A percentile compares a stretch with the other conserved stretches of the same genome.
Evolutionary conservation across 208 protist species (phyloP).

Genomic region (Angomonas ambiguus): DNA sequence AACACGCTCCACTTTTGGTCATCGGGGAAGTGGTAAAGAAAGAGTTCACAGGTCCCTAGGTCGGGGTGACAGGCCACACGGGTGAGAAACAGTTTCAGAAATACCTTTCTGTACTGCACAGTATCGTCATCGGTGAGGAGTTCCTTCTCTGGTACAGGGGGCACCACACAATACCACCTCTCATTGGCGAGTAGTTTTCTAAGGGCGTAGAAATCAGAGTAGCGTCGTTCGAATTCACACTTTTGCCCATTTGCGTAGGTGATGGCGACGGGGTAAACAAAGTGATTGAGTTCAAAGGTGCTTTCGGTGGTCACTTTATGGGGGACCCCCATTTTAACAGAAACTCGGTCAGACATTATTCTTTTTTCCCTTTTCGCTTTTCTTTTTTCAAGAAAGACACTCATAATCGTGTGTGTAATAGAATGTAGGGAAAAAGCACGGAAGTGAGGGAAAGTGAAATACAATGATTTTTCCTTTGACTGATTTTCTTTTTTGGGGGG

Average conservation of each 20-base stretch:
- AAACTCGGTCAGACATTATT: constrained; percentile 13
- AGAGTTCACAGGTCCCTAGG: constrained; percentile 38
- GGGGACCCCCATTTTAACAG: constrained; percentile 35
- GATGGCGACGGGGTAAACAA: constrained; percentile 65
- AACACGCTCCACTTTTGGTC: constrained; percentile 55
- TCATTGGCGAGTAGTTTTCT: constrained; percentile 50
- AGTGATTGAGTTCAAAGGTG: constrained; percentile 77
- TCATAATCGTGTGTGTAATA: background rate
- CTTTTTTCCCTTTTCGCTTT: too few species aligned
- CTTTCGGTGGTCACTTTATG: constrained; percentile 46
- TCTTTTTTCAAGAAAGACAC: too few species aligned
- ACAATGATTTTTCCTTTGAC: background rate
- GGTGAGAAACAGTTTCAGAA: constrained; percentile 68
- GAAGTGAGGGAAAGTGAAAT: background rate
- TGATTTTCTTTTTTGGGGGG: background rate
- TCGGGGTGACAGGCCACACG: constrained; percentile 71
- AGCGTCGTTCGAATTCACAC: constrained; percentile 53
- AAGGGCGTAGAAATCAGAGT: constrained; percentile 87
- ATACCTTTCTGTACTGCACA: constrained; percentile 16
- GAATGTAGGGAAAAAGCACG: background rate
- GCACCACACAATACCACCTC: constrained; percentile 80
- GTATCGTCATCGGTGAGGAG: constrained; percentile 17
- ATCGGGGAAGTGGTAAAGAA: constrained; percentile 69
- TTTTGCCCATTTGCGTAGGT: constrained; percentile 32
- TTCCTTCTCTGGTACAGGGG: constrained; percentile 89